Conservation (phyloP, 345 rosid genomes). For the Lumnitzera littorea region DNA sequence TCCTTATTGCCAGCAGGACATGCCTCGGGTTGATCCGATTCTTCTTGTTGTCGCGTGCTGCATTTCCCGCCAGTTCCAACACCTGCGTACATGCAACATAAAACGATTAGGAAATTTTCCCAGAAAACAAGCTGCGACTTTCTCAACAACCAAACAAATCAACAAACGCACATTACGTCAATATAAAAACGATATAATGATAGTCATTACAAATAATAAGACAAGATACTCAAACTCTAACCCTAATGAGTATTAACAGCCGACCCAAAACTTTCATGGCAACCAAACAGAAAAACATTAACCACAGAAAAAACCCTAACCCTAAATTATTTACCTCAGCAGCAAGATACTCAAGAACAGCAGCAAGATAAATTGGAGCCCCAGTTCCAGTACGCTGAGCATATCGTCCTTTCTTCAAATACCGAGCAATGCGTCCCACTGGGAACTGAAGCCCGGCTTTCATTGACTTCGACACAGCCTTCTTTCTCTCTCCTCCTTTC, state of each 20-base stretch:
- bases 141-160: too few relatives aligned
- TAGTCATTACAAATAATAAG: too few relatives aligned
- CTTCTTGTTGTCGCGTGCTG: slow-evolving; percentile 68
- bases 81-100: slow-evolving; percentile 20
- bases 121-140: too few relatives aligned
- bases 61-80: slow-evolving; percentile 58
- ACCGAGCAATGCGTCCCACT: slow-evolving; percentile 66
- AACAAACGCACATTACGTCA: too few relatives aligned
- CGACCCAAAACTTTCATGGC: too few relatives aligned
- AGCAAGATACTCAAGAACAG: slow-evolving; percentile 75
- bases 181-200: too few relatives aligned
- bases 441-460: slow-evolving; percentile 83
- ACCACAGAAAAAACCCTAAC: neutral
- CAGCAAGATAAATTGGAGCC: slow-evolving; percentile 67
- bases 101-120: too few relatives aligned
- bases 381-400: slow-evolving; percentile 57
- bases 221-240: too few relatives aligned
- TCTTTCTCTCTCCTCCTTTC: slow-evolving; percentile 49
- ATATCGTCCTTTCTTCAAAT: slow-evolving; percentile 64
- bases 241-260: too few relatives aligned
- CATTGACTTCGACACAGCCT: slow-evolving; percentile 48
- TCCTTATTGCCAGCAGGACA: slow-evolving; percentile 43
- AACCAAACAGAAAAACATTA: too few relatives aligned
- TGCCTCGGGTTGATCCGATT: slow-evolving; percentile 60
- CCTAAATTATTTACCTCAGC: slow-evolving; percentile 43